Conservation (phyloP, 371 early-diverging fungal genomes). For the Capniomyces stellatus region DNA sequence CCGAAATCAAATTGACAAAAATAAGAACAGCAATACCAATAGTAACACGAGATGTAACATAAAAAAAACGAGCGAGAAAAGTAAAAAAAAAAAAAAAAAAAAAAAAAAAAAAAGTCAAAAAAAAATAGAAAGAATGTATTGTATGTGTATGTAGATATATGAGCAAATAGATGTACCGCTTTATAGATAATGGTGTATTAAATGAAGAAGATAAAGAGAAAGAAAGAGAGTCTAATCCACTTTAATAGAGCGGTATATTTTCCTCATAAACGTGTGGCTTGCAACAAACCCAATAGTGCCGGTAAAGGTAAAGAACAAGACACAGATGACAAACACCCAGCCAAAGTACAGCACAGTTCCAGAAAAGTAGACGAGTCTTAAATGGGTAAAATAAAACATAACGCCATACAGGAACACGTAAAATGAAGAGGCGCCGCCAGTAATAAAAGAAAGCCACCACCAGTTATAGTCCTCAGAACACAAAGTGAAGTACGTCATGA, state of each 20-base stretch:
- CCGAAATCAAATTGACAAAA: no score
- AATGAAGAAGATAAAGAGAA: not conserved
- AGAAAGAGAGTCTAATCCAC: constrained; percentile 31
- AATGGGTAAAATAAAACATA: constrained; percentile 53
- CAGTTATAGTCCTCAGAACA: constrained; percentile 87
- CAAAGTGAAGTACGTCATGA: constrained; percentile 77
- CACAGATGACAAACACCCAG: constrained; percentile 59
- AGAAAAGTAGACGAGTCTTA: constrained; percentile 50
- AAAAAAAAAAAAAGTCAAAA: constrained; percentile 4
- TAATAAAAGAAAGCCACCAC: constrained; percentile 88
- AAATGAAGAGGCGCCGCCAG: constrained; percentile 65
- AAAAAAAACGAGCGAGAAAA: not conserved
- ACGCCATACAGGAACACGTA: constrained; percentile 77
- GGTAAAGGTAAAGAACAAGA: constrained; percentile 54
- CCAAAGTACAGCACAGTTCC: constrained; percentile 81
- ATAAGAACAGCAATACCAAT: not conserved
- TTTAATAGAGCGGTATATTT: constrained; percentile 68
- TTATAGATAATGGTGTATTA: no score
- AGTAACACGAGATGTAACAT: not conserved
- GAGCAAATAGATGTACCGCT: no score
- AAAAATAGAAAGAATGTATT: not conserved
- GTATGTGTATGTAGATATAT: no score
- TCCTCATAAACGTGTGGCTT: constrained; percentile 54
- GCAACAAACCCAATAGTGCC: constrained; percentile 63
- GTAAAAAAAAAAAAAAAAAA: not conserved